Evolutionary conservation across 306 rosid genomes (phyloP).

Genomic region (Cucumis cinereus): DNA sequence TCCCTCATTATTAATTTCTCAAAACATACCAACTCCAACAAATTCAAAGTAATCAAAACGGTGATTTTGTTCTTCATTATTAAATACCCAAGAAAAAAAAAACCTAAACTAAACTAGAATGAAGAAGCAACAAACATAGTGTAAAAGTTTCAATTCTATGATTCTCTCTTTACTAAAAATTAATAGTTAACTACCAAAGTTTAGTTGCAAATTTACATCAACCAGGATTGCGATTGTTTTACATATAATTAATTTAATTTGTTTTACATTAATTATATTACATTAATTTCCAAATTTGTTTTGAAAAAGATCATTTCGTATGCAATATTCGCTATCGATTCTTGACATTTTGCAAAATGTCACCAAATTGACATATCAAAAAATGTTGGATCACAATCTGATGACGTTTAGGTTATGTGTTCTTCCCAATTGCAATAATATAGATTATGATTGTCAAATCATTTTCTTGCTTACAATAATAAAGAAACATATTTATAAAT

Average conservation of each 20-base stretch:
- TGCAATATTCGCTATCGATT: not conserved
- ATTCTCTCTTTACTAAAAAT: too few species aligned
- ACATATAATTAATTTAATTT: not conserved
- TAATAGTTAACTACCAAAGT: not conserved
- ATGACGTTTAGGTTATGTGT: not conserved
- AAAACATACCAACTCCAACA: not conserved
- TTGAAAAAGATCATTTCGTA: too few species aligned
- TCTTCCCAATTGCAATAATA: not conserved
- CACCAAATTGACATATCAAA: not conserved
- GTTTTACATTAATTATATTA: not conserved
- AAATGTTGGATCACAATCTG: not conserved
- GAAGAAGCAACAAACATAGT: not conserved
- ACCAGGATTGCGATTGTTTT: not conserved
- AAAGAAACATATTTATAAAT: not conserved
- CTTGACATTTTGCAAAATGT: not conserved
- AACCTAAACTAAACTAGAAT: not conserved
- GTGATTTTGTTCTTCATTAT: not conserved
- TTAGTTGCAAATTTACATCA: not conserved
- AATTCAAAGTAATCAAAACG: not conserved
- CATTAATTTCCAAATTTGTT: too few species aligned
- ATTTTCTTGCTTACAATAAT: not conserved
- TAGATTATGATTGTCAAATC: not conserved
- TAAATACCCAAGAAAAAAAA: not conserved
- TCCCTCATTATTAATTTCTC: not conserved
- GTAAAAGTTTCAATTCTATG: not conserved